These are phyloP conservation scores for Xylaria intraflava DNA, from an alignment of 495 filamentous ascomycete genomes.

Conservation along the genomic window DNA sequence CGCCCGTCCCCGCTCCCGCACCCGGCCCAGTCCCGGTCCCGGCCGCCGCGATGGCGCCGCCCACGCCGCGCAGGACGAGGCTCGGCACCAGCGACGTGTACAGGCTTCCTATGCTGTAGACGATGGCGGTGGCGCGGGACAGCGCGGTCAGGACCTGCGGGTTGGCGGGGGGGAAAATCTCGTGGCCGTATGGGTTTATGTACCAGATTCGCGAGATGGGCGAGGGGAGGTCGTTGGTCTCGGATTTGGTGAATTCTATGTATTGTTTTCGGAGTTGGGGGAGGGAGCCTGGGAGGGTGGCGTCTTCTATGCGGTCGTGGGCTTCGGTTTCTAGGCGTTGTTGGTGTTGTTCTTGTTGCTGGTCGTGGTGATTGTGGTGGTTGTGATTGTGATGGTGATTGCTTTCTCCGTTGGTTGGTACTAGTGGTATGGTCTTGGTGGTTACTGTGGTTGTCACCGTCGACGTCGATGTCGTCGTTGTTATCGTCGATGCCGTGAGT, in stretches of 20 bases:
- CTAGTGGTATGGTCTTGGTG: conserved; percentile 32
- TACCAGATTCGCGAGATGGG: conserved; percentile 87
- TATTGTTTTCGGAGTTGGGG: conserved; percentile 72
- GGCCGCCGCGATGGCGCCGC: conserved; percentile 44
- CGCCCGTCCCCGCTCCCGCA: no score
- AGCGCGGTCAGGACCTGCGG: conserved; percentile 68
- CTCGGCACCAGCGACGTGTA: conserved; percentile 77
- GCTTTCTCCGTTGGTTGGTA: no score
- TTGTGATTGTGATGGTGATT: conserved; percentile 5
- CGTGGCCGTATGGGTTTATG: conserved; percentile 89
- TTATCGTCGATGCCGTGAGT: neutral
- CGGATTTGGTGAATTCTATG: conserved; percentile 70
- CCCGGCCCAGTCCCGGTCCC: no score
- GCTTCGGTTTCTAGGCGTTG: conserved; percentile 32
- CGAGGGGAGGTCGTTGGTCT: conserved; percentile 55
- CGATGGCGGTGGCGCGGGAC: conserved; percentile 53
- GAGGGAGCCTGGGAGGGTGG: conserved; percentile 78
- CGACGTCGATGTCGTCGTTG: neutral
- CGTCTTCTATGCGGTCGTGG: conserved; percentile 63
- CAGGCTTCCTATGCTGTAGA: conserved; percentile 86
- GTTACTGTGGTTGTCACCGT: conserved; percentile 2
- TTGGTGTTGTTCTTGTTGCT: neutral
- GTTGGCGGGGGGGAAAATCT: conserved; percentile 77
- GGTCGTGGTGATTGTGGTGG: neutral
- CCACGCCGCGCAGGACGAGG: conserved; percentile 60